These are phyloP conservation scores for Fusarium caatingaense DNA, from an alignment of 2,329 filamentous ascomycete genomes.

Conservation along the genomic window DNA sequence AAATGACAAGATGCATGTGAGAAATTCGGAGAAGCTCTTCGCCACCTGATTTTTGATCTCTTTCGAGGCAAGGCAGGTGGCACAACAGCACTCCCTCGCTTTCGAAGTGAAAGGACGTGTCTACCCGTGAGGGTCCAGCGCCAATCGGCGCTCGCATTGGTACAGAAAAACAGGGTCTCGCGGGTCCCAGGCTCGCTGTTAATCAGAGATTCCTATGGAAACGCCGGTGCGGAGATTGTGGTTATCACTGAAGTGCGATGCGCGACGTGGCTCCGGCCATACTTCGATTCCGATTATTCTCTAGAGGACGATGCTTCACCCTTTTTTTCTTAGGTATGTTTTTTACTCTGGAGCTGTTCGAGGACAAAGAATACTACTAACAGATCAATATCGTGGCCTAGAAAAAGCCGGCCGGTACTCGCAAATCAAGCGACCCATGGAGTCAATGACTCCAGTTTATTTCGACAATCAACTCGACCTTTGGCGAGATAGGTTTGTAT, in stretches of 20 bases:
- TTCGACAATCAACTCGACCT: background rate
- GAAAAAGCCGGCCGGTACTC: slow-evolving; percentile 7
- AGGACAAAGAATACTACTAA: slow-evolving; percentile 14
- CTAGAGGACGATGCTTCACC: slow-evolving; percentile 69
- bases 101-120: slow-evolving; percentile 57
- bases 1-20: background rate
- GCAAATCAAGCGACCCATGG: slow-evolving; percentile 1
- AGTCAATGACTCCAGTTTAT: background rate
- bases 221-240: slow-evolving; percentile 92
- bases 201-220: slow-evolving; percentile 74
- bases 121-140: slow-evolving; percentile 86
- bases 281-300: slow-evolving; percentile 90
- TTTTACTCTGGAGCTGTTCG: background rate
- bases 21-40: slow-evolving; percentile 21
- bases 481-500: background rate
- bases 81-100: slow-evolving; percentile 56
- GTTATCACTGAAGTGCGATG: slow-evolving; percentile 89
- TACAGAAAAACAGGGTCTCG: slow-evolving; percentile 80
- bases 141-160: slow-evolving; percentile 80
- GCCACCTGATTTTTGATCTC: background rate
- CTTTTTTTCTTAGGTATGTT: slow-evolving; percentile 16
- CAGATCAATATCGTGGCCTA: background rate
- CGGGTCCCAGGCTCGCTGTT: background rate
- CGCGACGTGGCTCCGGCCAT: slow-evolving; percentile 69
- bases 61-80: background rate